These are phyloP conservation scores for Leccinum barrowsii DNA, from an alignment of 768 basidiomycete species.

Conservation along the genomic window DNA sequence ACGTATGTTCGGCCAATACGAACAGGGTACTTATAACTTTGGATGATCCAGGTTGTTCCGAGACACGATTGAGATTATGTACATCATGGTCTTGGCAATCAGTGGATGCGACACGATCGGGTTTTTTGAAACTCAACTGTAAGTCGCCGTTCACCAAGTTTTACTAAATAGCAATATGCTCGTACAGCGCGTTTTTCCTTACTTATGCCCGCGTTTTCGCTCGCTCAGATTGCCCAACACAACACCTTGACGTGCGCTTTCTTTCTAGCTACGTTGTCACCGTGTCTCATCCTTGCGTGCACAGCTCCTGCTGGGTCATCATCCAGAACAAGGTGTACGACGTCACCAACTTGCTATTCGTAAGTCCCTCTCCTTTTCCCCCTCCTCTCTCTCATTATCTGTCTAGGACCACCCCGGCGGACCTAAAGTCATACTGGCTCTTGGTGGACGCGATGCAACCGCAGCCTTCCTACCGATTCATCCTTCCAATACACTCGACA, in stretches of 20 bases:
- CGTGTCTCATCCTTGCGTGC: not conserved
- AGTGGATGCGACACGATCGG: too few species aligned
- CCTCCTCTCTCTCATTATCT: slow-evolving; percentile 6
- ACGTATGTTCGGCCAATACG: too few species aligned
- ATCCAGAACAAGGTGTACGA: slow-evolving; percentile 81
- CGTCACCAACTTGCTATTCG: slow-evolving; percentile 74
- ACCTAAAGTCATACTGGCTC: slow-evolving; percentile 72
- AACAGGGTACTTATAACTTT: too few species aligned
- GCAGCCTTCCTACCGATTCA: slow-evolving; percentile 77
- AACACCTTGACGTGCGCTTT: slow-evolving; percentile 45
- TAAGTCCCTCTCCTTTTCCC: slow-evolving; percentile 25
- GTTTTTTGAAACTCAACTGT: too few species aligned
- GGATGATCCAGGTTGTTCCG: too few species aligned
- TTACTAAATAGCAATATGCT: too few species aligned
- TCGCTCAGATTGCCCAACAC: slow-evolving; percentile 60
- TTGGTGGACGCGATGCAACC: slow-evolving; percentile 86
- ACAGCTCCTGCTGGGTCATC: slow-evolving; percentile 84
- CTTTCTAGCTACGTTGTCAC: not conserved
- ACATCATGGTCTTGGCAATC: too few species aligned
- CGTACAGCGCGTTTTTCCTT: not conserved
- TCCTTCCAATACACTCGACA: slow-evolving; percentile 74
- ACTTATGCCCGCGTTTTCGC: slow-evolving; percentile 38
- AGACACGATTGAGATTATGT: too few species aligned
- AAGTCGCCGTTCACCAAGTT: too few species aligned
- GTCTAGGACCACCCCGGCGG: slow-evolving; percentile 78